A percentile compares a stretch with the other conserved stretches of the same genome.
Conservation (phyloP, 768 basidiomycete genomes). For the Glaciozyma antarctica region DNA sequence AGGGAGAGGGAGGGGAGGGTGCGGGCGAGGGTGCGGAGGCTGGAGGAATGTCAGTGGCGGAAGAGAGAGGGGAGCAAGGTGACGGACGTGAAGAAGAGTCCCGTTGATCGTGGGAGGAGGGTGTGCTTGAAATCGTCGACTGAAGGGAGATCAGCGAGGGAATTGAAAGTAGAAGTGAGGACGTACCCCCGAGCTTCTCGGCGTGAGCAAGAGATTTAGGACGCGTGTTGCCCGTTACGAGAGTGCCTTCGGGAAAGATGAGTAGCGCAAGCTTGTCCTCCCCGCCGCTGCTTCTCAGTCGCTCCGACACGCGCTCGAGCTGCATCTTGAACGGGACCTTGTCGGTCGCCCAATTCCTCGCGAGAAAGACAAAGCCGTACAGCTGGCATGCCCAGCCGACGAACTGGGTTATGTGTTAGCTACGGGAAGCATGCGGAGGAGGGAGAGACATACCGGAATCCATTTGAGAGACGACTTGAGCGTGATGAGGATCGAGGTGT, state of each 20-base stretch:
- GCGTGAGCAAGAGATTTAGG: conserved; percentile 78
- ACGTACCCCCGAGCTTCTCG: conserved; percentile 72
- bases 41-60: neutral
- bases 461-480: conserved; percentile 79
- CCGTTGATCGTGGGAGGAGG: conserved; percentile 83
- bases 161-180: neutral
- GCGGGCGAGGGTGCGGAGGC: conserved; percentile 58
- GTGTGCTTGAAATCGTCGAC: conserved; percentile 67
- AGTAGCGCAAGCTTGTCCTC: conserved; percentile 61
- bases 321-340: conserved; percentile 56
- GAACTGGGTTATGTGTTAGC: conserved; percentile 37
- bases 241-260: conserved; percentile 90
- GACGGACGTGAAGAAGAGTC: conserved; percentile 58
- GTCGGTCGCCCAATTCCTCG: conserved; percentile 88
- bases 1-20: conserved; percentile 65
- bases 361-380: conserved; percentile 85
- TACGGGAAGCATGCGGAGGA: no score
- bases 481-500: conserved; percentile 72
- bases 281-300: conserved; percentile 26
- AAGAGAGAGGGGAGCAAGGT: neutral
- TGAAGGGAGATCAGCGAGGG: conserved; percentile 36
- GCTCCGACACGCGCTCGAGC: conserved; percentile 47
- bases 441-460: conserved; percentile 46
- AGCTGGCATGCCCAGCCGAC: conserved; percentile 89
- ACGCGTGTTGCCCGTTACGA: conserved; percentile 75